phyloP scores from a whole-genome alignment of 2,329 filamentous ascomycete species.

The Stylonectria norvegica region DNA sequence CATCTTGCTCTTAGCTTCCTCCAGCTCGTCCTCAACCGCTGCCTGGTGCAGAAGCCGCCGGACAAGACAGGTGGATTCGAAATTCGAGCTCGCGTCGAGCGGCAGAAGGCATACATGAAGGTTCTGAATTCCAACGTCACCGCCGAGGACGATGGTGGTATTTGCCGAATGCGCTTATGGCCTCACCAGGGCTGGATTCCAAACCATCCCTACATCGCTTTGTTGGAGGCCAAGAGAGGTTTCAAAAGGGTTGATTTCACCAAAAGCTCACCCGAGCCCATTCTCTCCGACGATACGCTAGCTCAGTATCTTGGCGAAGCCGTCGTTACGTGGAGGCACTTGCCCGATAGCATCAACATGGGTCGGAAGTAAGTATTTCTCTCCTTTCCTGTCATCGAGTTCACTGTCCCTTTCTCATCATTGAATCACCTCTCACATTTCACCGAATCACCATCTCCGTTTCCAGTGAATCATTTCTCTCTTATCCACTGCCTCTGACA shows the following conservation, averaged over 20 bases:
- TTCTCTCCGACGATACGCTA: constrained; percentile 2
- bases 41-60: background rate
- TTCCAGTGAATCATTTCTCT: too few species aligned
- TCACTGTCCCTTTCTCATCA: background rate
- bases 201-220: constrained; percentile 3
- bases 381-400: background rate
- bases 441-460: too few species aligned
- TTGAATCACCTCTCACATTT: background rate
- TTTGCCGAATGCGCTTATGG: background rate
- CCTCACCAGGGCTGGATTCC: background rate
- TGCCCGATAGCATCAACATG: background rate
- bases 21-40: constrained; percentile 1
- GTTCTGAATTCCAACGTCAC: background rate
- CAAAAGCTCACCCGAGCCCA: background rate
- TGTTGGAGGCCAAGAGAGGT: constrained; percentile 5
- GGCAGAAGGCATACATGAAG: background rate
- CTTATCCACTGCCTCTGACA: background rate
- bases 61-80: background rate
- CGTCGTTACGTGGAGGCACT: constrained; percentile 3
- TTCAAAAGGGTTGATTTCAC: constrained; percentile 5
- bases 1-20: constrained; percentile 2
- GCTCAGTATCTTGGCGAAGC: constrained; percentile 7
- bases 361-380: constrained; percentile 1
- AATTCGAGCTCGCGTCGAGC: background rate
- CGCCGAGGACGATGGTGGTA: constrained; percentile 5